These are phyloP conservation scores for Scheffersomyces parashehatae DNA, from an alignment of 1,139 yeast genomes.

Conservation along the genomic window DNA sequence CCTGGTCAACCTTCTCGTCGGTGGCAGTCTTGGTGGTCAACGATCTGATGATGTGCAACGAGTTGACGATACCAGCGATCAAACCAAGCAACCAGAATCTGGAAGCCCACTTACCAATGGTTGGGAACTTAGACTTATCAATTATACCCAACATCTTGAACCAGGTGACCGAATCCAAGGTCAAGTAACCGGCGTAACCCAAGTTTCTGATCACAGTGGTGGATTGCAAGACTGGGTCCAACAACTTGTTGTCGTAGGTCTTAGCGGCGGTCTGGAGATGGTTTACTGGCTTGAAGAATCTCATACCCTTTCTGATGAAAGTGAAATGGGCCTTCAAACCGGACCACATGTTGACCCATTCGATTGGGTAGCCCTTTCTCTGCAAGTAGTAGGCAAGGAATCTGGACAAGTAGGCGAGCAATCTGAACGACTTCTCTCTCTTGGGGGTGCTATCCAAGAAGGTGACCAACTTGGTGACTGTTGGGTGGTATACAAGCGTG, in stretches of 20 bases:
- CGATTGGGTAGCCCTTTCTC: conserved; percentile 58
- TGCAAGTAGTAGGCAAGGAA: conserved; percentile 65
- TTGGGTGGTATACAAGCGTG: conserved; percentile 72
- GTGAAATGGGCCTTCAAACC: conserved; percentile 60
- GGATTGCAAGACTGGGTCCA: conserved; percentile 60
- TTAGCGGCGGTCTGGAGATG: conserved; percentile 72
- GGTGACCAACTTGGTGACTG: conserved; percentile 60
- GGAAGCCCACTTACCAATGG: conserved; percentile 46
- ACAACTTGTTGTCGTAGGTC: conserved; percentile 69
- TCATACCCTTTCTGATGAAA: conserved; percentile 77
- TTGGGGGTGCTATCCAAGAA: conserved; percentile 66
- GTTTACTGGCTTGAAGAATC: conserved; percentile 81
- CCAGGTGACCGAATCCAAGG: conserved; percentile 74
- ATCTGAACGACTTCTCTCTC: conserved; percentile 77
- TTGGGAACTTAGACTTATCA: conserved; percentile 35
- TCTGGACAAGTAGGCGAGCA: conserved; percentile 79
- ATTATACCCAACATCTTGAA: conserved; percentile 54
- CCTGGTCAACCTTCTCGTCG: conserved; percentile 28
- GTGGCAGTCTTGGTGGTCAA: conserved; percentile 12
- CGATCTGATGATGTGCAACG: conserved; percentile 36
- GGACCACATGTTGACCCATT: conserved; percentile 51
- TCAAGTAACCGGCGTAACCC: conserved; percentile 72
- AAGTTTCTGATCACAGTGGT: conserved; percentile 67
- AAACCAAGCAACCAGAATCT: conserved; percentile 82
- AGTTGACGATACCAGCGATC: conserved; percentile 59